Evolutionary conservation across 140 eudicot genomes (phyloP), one percentile per base, ranked within the genome.

Genomic region (Stevia rebaudiana): DNA sequence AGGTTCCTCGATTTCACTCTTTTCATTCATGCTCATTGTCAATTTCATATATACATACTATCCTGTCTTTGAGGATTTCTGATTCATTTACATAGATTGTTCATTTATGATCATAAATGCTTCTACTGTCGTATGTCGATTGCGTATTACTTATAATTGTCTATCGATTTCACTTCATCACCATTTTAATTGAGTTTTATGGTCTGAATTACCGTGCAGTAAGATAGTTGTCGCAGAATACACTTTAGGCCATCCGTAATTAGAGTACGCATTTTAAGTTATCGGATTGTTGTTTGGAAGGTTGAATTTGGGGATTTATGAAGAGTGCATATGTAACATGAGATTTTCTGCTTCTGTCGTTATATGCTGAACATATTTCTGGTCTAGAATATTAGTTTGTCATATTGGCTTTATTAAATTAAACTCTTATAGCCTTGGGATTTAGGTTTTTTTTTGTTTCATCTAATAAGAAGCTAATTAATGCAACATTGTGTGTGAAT

Each of bases 1-100:
- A 70, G 83, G 88, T 82, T 54, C 36, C 16, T 11, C 40, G 0
- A 12, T 52, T 24, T 11, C 37, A 54, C 61, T 23, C 46, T 66
- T 47, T 11, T 33, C 33, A 36, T 60, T 12, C 24, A 30, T 63
- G 16, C 6, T 10, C 15, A 4, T 23, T 19, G 2, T 50, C 37
- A 31, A n/a, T 48, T 11, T 42, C 23, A 10, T 4, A 66, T 0
- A 22, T 1, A 39, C 1, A 22, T 4, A 39, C 4, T 21, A 9
- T 16, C 40, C 3, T 4, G 11, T 10, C 8, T 31, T 33, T 33
- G 8, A 28, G 35, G 24, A 13, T 24, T 57, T 49, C 17, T 25
- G 5, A 37, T n/a, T n/a, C n/a, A n/a, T n/a, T n/a, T n/a, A n/a
- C n/a, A n/a, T n/a, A n/a, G n/a, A n/a, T n/a, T n/a, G n/a, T n/a